These are phyloP conservation scores for Fraxinus ornus DNA, from an alignment of 305 asterid genomes.

Conservation along the genomic window DNA sequence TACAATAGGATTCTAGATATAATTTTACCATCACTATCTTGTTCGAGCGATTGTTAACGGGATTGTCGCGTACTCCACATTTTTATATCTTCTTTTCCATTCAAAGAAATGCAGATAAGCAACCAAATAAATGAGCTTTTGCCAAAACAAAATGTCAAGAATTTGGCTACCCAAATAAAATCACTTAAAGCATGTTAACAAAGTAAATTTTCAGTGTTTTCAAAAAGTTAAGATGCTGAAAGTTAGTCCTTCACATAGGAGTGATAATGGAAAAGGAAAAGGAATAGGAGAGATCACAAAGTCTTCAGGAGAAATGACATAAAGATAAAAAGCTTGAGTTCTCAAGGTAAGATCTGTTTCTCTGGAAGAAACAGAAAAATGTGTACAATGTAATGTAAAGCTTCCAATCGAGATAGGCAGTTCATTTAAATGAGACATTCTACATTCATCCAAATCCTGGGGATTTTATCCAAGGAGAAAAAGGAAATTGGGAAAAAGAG, in stretches of 20 bases:
- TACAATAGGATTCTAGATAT: background rate
- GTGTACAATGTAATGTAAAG: background rate
- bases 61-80: background rate
- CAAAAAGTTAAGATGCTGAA: background rate
- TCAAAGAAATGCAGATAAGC: background rate
- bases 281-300: background rate
- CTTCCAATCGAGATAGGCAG: background rate
- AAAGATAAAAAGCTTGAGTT: background rate
- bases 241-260: background rate
- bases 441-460: background rate
- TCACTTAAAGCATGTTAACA: background rate
- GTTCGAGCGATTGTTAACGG: background rate
- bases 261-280: background rate
- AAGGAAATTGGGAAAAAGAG: background rate
- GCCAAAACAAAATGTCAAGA: background rate
- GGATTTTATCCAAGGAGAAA: background rate
- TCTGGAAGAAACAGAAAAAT: background rate
- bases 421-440: background rate
- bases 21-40: constrained; percentile 10
- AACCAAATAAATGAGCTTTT: background rate
- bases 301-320: background rate
- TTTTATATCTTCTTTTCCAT: background rate
- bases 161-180: too few relatives aligned
- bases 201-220: background rate
- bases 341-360: too few relatives aligned